Evolutionary conservation across 2,329 filamentous ascomycete species (phyloP), one percentile per base, ranked within the genome.

Genomic region (Neopestalotiopsis clavispora): DNA sequence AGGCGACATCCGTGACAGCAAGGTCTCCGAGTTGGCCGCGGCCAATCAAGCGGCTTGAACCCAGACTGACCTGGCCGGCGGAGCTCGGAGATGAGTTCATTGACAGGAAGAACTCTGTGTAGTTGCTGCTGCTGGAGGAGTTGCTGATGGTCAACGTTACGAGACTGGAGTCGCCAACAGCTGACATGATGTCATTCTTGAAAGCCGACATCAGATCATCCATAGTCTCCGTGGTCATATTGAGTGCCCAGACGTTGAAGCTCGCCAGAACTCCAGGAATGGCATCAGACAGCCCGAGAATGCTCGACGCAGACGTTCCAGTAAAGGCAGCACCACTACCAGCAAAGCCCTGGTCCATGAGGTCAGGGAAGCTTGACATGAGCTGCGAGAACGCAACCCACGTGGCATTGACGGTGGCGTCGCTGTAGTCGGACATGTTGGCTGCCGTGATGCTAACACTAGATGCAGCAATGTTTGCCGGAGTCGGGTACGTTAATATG

Each of bases 11-110:
- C 5, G 32, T n/a, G 13, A 63, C 20, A 6, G 60, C 13, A 23
- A 38, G 32, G 20, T 63, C 60, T 12, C n/a, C 38, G 1, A 63
- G 32, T 12, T 63, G 23, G 14, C 13, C 60, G 4, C 60, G 60
- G 3, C 60, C 60, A 20, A 63, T 28, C 20, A 63, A 34, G 20
- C 60, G 60, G 32, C 60, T 63, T 12, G 60, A 12, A 6, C 4
- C 6, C 38, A 63, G 23, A 20, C 34, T 63, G 30, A 63, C 38
- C n/a, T 38, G 32, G 10, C 60, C 60, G 38, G 60, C 60, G 14
- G 23, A 17, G 32, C 60, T 63, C 4, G 60, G 60, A 63, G 60
- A 63, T n/a, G 60, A 34, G 34, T 63, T 63, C 34, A 63, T 63
- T 14, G 14, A 38, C 23, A 23, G 23, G 10, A 63, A 63, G 38